Percentiles rank a stretch among this genome's conserved stretches.
These are phyloP conservation scores for Phaeosphaeria sp. DNA, from an alignment of 2,329 filamentous ascomycete genomes.

Conservation along the genomic window DNA sequence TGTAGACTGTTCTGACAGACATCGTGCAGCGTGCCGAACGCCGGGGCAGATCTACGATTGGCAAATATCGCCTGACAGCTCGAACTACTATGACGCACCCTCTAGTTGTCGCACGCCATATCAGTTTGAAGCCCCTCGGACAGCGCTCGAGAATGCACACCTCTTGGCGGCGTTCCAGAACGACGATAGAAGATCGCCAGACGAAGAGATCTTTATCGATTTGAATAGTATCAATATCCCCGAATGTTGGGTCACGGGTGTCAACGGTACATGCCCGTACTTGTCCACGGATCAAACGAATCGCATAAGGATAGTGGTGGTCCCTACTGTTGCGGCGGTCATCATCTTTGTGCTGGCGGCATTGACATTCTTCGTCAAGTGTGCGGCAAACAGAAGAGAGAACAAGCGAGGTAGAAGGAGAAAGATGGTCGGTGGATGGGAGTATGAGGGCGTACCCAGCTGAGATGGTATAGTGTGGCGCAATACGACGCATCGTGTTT, in stretches of 20 bases:
- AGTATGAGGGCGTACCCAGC: slow-evolving; percentile 72
- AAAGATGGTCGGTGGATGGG: slow-evolving; percentile 60
- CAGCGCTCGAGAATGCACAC: slow-evolving; percentile 68
- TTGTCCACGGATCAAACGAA: slow-evolving; percentile 51
- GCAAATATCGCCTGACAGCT: slow-evolving; percentile 55
- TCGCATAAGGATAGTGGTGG: slow-evolving; percentile 59
- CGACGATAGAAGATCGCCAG: slow-evolving; percentile 6
- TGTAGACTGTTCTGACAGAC: slow-evolving; percentile 60
- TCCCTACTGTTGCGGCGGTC: slow-evolving; percentile 68
- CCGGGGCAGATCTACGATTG: slow-evolving; percentile 63
- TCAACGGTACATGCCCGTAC: slow-evolving; percentile 67
- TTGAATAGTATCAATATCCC: slow-evolving; percentile 65
- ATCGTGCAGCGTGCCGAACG: slow-evolving; percentile 65
- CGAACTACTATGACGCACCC: slow-evolving; percentile 54
- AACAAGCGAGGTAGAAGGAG: slow-evolving; percentile 60
- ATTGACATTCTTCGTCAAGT: slow-evolving; percentile 69
- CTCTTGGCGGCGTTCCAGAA: slow-evolving; percentile 49
- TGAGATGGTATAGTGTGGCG: slow-evolving; percentile 6
- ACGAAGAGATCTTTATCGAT: slow-evolving; percentile 60
- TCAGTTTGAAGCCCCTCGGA: slow-evolving; percentile 65
- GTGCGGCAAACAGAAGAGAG: slow-evolving; percentile 65
- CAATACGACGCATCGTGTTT: too few species aligned
- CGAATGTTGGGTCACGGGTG: slow-evolving; percentile 66
- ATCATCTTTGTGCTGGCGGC: slow-evolving; percentile 68
- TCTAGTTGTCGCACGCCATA: slow-evolving; percentile 57